These are phyloP conservation scores for Quercus variabilis DNA, from an alignment of 306 rosid species.

Conservation along the genomic window DNA sequence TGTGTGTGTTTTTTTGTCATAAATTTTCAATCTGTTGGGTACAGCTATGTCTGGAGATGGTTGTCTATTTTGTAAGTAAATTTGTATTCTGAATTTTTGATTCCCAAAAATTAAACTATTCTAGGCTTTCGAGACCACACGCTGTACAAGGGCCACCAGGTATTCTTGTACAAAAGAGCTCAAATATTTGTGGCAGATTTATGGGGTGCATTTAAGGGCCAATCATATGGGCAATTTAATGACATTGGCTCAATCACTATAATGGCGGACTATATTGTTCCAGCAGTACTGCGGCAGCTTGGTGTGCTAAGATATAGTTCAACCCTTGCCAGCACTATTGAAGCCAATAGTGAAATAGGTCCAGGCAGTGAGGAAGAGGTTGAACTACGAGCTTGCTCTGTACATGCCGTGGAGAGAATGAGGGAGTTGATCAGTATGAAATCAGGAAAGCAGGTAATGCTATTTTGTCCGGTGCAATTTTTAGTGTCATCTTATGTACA, in stretches of 20 bases:
- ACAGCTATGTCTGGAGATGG: background rate
- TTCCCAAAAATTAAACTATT: slow-evolving; percentile 20
- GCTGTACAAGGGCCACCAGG: slow-evolving; percentile 85
- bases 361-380: slow-evolving; percentile 99
- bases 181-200: slow-evolving; percentile 95
- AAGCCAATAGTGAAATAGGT: slow-evolving; percentile 61
- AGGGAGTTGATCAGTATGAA: slow-evolving; percentile 68
- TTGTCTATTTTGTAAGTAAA: background rate
- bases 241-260: slow-evolving; percentile 82
- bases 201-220: slow-evolving; percentile 83
- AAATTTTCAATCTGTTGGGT: background rate
- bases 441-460: slow-evolving; percentile 71
- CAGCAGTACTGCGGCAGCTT: slow-evolving; percentile 83
- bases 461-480: slow-evolving; percentile 3
- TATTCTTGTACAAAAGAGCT: slow-evolving; percentile 93
- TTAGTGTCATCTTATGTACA: background rate
- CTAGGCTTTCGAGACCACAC: slow-evolving; percentile 93
- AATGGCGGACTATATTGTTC: slow-evolving; percentile 96
- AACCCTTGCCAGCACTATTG: slow-evolving; percentile 61
- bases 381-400: slow-evolving; percentile 92
- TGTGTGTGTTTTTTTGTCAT: background rate
- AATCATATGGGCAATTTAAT: slow-evolving; percentile 78
- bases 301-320: slow-evolving; percentile 83
- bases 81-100: slow-evolving; percentile 16
- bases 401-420: slow-evolving; percentile 91